Percentiles rank a stretch among this genome's conserved stretches.
Evolutionary conservation across 2,329 filamentous ascomycete species (phyloP).

Genomic region (Trichoderma koningii): DNA sequence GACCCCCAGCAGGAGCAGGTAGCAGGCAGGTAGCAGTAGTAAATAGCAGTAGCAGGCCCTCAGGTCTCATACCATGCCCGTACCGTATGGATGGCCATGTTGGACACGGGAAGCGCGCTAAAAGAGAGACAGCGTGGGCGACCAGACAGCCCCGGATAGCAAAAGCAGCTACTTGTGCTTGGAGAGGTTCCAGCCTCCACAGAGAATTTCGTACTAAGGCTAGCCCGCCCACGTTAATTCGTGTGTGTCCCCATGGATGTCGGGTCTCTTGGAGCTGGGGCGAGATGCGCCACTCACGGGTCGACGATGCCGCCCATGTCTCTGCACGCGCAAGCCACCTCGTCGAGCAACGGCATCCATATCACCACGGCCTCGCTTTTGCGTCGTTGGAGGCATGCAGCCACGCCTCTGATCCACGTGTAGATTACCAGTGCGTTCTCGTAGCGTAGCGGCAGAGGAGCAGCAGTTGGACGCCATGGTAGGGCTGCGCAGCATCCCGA

Average conservation of each 20-base stretch:
- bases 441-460: background rate
- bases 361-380: slow-evolving; percentile 18
- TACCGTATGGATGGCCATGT: slow-evolving; percentile 26
- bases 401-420: slow-evolving; percentile 27
- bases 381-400: slow-evolving; percentile 22
- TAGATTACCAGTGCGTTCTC: background rate
- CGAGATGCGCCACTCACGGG: slow-evolving; percentile 27
- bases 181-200: slow-evolving; percentile 27
- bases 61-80: slow-evolving; percentile 26
- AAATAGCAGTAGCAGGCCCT: background rate
- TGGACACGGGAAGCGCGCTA: slow-evolving; percentile 28
- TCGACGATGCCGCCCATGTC: slow-evolving; percentile 27
- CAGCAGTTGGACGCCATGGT: background rate
- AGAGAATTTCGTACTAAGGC: slow-evolving; percentile 21
- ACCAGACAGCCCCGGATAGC: slow-evolving; percentile 25
- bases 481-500: slow-evolving; percentile 9
- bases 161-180: slow-evolving; percentile 21
- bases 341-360: slow-evolving; percentile 1
- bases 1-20: slow-evolving; percentile 13
- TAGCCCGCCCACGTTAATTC: slow-evolving; percentile 28
- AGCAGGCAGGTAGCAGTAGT: too few relatives aligned
- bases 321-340: slow-evolving; percentile 24
- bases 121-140: slow-evolving; percentile 18
- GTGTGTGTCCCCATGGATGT: slow-evolving; percentile 23
- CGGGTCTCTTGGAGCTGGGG: slow-evolving; percentile 22